phyloP scores from a whole-genome alignment of 345 rosid species.

The Carallia brachiata region DNA sequence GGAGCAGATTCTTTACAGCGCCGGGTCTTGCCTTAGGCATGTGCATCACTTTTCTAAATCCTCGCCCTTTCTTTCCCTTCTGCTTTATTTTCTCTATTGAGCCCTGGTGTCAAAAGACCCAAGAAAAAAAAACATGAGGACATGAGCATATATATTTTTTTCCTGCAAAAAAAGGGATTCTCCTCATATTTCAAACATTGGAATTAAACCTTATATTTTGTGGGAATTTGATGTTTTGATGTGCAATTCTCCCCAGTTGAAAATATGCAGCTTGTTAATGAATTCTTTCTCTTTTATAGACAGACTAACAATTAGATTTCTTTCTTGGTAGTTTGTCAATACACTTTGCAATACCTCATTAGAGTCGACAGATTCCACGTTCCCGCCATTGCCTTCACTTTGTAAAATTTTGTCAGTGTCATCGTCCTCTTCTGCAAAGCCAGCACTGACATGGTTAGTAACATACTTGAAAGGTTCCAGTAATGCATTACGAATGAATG shows the following conservation, averaged over 20 bases:
- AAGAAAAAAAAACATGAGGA: neutral
- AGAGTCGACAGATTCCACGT: slow-evolving; percentile 3
- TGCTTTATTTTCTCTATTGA: slow-evolving; percentile 9
- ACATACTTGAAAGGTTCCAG: neutral
- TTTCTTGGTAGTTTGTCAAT: neutral
- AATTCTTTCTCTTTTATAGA: no score
- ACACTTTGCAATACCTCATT: slow-evolving; percentile 6
- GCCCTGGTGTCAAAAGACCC: slow-evolving; percentile 12
- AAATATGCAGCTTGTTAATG: no score
- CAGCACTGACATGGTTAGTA: neutral
- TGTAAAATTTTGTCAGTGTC: slow-evolving; percentile 13
- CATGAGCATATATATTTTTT: neutral
- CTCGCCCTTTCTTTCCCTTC: slow-evolving; percentile 18
- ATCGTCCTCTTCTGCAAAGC: neutral
- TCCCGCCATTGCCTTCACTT: neutral
- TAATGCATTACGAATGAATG: neutral
- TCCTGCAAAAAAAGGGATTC: neutral
- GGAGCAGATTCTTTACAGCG: slow-evolving; percentile 25
- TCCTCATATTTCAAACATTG: no score
- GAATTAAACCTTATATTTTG: no score
- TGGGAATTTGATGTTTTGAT: no score
- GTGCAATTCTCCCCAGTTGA: no score
- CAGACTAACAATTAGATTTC: neutral
- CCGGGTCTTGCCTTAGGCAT: slow-evolving; percentile 18
- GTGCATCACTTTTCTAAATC: slow-evolving; percentile 17